Evolutionary conservation across 1,284 basidiomycete species (phyloP).

Genomic region (Pisolithus thermaeus): DNA sequence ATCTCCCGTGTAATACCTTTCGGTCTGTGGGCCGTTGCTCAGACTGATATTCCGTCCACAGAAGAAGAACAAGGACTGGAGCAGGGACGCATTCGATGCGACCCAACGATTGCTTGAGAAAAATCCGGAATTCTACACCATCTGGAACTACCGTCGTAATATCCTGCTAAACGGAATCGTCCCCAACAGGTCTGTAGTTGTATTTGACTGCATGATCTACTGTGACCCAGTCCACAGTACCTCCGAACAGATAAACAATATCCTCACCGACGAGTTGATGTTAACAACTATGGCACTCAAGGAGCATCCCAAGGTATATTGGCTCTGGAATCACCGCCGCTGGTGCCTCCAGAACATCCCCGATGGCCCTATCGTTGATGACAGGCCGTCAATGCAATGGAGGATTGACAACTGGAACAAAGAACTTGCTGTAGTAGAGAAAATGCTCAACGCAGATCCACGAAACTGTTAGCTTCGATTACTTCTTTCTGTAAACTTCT

Average conservation of each 20-base stretch:
- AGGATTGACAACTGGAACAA: conserved; percentile 72
- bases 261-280: conserved; percentile 70
- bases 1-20: conserved; percentile 52
- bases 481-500: not conserved
- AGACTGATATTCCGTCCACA: conserved; percentile 26
- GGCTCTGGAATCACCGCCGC: conserved; percentile 94
- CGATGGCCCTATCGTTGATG: conserved; percentile 47
- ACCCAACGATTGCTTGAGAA: conserved; percentile 74
- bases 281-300: conserved; percentile 78
- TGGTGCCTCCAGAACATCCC: conserved; percentile 90
- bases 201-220: not conserved
- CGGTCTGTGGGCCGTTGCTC: not conserved
- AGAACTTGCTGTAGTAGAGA: conserved; percentile 83
- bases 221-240: conserved; percentile 38
- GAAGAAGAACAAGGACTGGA: conserved; percentile 66
- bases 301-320: conserved; percentile 88
- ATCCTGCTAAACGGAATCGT: conserved; percentile 77
- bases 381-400: conserved; percentile 55
- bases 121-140: conserved; percentile 89
- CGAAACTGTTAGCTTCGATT: conserved; percentile 75
- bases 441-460: conserved; percentile 83
- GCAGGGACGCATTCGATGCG: conserved; percentile 60
- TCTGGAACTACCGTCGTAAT: conserved; percentile 87
- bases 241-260: conserved; percentile 53
- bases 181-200: conserved; percentile 46